Conservation (phyloP, 2,329 filamentous ascomycete genomes). For the Pseudogymnoascus pannorum region DNA sequence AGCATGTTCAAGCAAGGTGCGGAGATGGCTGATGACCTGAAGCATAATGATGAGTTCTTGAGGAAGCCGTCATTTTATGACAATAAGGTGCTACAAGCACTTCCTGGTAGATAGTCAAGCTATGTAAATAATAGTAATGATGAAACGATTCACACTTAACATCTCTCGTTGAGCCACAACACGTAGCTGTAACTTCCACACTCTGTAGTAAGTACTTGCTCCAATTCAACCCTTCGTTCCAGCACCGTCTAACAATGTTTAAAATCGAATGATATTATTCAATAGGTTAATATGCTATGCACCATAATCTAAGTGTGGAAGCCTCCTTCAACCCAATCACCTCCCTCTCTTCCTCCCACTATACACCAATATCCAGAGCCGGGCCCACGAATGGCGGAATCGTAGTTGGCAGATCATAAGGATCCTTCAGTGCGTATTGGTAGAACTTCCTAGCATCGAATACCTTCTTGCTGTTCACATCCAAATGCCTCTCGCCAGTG, state of each 20-base stretch:
- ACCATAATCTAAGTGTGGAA: neutral
- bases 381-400: slow-evolving; percentile 17
- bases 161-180: neutral
- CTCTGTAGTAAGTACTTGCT: too few relatives aligned
- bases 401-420: slow-evolving; percentile 16
- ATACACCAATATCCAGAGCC: slow-evolving; percentile 13
- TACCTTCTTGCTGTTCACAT: slow-evolving; percentile 18
- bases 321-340: neutral
- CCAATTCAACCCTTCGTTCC: neutral
- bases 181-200: neutral
- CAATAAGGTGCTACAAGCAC: neutral
- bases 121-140: neutral
- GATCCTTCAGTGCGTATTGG: slow-evolving; percentile 18
- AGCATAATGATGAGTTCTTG: neutral
- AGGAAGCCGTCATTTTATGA: neutral
- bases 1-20: neutral
- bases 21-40: neutral
- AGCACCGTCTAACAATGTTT: neutral
- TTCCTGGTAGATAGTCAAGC: neutral
- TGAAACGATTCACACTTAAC: neutral
- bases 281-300: neutral
- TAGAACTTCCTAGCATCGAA: slow-evolving; percentile 20
- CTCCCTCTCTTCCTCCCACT: neutral
- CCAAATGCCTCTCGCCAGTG: slow-evolving; percentile 14
- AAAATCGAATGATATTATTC: neutral